Conservation (phyloP, 1,139 yeast species). For the Yamadazyma dushanensis region DNA sequence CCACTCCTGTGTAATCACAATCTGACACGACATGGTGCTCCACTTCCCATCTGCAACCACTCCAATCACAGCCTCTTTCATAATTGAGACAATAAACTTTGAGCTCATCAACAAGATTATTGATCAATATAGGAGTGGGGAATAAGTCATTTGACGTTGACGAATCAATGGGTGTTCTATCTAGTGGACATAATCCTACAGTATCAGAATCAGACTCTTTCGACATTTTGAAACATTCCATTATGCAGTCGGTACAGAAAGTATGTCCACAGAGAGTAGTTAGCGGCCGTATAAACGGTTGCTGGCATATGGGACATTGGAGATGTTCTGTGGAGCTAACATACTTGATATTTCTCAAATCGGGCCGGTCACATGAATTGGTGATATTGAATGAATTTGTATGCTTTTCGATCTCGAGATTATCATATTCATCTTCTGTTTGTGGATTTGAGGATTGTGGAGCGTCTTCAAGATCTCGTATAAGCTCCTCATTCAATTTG, state of each 20-base stretch:
- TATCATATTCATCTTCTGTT: background rate
- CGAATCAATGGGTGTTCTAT: conserved; percentile 51
- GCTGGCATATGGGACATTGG: conserved; percentile 58
- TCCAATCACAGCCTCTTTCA: conserved; percentile 58
- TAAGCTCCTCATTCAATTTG: background rate
- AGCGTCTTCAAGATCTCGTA: background rate
- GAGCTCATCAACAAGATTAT: conserved; percentile 64
- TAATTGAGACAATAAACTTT: conserved; percentile 55
- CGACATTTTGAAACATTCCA: conserved; percentile 45
- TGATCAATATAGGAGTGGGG: conserved; percentile 62
- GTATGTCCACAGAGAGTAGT: conserved; percentile 64
- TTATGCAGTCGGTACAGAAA: conserved; percentile 53
- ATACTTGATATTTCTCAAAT: conserved; percentile 35
- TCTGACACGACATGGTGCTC: conserved; percentile 50
- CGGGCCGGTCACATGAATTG: conserved; percentile 21
- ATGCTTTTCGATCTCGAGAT: background rate
- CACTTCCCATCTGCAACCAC: conserved; percentile 61
- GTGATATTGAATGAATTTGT: background rate
- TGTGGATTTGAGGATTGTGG: too few relatives aligned
- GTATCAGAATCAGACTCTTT: conserved; percentile 16
- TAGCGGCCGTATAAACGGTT: conserved; percentile 54
- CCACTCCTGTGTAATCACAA: conserved; percentile 54
- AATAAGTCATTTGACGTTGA: conserved; percentile 44
- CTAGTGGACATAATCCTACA: conserved; percentile 59
- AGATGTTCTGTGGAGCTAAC: conserved; percentile 50